phyloP scores from a whole-genome alignment of 306 rosid species.

The Lablab purpureus region DNA sequence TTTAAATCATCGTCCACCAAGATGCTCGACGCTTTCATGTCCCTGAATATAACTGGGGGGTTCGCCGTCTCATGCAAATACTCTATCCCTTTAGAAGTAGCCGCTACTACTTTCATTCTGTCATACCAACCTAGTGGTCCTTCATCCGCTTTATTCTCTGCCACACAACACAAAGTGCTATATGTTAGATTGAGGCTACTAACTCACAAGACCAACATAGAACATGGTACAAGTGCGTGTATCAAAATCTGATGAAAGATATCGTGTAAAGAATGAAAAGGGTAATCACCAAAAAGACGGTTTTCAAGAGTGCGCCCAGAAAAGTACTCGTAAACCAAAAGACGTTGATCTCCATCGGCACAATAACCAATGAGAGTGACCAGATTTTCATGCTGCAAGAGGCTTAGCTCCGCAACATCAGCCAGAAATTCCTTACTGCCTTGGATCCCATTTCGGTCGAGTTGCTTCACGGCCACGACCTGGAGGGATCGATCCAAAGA shows the following conservation, averaged over 20 bases:
- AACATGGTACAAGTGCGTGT: not conserved
- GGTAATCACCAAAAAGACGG: slow-evolving; percentile 68
- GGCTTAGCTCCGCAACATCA: slow-evolving; percentile 64
- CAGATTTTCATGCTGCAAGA: slow-evolving; percentile 72
- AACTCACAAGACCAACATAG: not conserved
- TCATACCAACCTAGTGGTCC: slow-evolving; percentile 71
- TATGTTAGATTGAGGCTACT: not conserved
- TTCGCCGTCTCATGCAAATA: slow-evolving; percentile 77
- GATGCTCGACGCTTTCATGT: slow-evolving; percentile 72
- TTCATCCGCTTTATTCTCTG: slow-evolving; percentile 52
- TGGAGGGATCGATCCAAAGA: slow-evolving; percentile 22
- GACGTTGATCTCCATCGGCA: slow-evolving; percentile 96
- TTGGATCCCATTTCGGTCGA: slow-evolving; percentile 77
- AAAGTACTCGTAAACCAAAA: slow-evolving; percentile 79
- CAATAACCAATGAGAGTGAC: slow-evolving; percentile 86
- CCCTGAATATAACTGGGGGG: slow-evolving; percentile 74
- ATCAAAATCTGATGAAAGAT: not conserved
- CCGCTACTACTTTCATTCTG: slow-evolving; percentile 77
- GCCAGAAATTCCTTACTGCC: slow-evolving; percentile 68
- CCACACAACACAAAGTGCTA: not conserved
- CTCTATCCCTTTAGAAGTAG: slow-evolving; percentile 75
- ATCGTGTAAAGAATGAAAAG: not conserved
- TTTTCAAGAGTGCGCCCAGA: slow-evolving; percentile 61
- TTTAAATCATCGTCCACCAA: slow-evolving; percentile 59
- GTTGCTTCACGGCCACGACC: slow-evolving; percentile 92